These are phyloP conservation scores for Pistacia integerrima DNA, from an alignment of 345 rosid species.

Conservation along the genomic window DNA sequence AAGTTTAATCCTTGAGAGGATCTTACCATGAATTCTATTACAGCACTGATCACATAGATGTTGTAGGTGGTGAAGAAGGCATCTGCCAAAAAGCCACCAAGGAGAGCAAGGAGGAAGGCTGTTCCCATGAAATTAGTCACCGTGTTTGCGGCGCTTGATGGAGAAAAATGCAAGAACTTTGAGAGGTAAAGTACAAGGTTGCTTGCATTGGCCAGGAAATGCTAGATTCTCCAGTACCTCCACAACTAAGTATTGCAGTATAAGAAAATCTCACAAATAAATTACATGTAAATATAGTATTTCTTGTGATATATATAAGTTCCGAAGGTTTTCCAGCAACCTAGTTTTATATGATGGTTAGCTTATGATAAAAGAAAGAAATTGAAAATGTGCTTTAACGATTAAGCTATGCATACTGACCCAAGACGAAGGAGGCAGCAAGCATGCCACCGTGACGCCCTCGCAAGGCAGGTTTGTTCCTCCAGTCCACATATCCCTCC, in stretches of 20 bases:
- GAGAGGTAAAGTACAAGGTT: constrained; percentile 82
- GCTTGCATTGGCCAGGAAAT: constrained; percentile 84
- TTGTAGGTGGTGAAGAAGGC: constrained; percentile 67
- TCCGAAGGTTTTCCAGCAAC: constrained; percentile 1
- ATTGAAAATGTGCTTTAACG: neutral
- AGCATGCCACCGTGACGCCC: constrained; percentile 79
- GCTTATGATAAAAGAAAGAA: neutral
- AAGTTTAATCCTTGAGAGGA: neutral
- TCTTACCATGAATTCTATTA: constrained; percentile 71
- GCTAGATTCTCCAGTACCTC: constrained; percentile 92
- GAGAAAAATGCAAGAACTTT: constrained; percentile 77
- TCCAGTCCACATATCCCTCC: constrained; percentile 77
- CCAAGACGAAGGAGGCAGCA: constrained; percentile 78
- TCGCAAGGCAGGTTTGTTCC: constrained; percentile 58
- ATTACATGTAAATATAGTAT: neutral
- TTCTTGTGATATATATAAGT: neutral
- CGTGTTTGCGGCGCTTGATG: constrained; percentile 71
- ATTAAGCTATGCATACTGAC: constrained; percentile 33
- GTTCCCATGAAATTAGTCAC: constrained; percentile 95
- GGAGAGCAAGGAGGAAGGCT: constrained; percentile 79
- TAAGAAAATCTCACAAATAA: constrained; percentile 12
- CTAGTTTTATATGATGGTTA: neutral
- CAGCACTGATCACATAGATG: constrained; percentile 71
- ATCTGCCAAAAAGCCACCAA: constrained; percentile 87
- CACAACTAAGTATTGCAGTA: constrained; percentile 45